Percentiles rank a stretch among this genome's conserved stretches.
Evolutionary conservation across 1,139 yeast species (phyloP).

Genomic region (Kodamaea ohmeri): DNA sequence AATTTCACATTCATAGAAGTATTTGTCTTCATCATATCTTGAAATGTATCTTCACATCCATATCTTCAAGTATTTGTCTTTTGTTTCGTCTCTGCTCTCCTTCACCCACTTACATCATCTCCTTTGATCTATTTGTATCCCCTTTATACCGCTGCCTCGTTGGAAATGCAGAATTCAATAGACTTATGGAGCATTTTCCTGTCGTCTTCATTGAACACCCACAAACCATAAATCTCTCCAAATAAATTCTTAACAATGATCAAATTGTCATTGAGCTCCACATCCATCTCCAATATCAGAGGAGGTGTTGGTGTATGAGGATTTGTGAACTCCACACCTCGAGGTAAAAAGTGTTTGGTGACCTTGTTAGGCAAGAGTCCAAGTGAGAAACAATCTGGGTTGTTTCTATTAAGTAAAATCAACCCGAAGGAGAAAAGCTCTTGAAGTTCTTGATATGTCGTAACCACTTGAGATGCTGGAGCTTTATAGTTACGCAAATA

Average conservation of each 20-base stretch:
- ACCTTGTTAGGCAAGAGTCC: conserved; percentile 68
- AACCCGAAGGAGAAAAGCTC: conserved; percentile 72
- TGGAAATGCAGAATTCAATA: conserved; percentile 54
- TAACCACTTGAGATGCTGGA: conserved; percentile 22
- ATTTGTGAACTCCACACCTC: conserved; percentile 30
- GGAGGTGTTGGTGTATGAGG: conserved; percentile 5
- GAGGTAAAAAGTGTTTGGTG: conserved; percentile 41
- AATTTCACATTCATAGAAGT: too few species aligned
- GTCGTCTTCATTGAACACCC: conserved; percentile 82
- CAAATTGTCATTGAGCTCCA: conserved; percentile 75
- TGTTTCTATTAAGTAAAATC: conserved; percentile 69
- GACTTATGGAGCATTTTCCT: conserved; percentile 60
- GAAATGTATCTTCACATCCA: too few species aligned
- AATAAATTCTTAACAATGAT: conserved; percentile 73
- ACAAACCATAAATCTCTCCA: conserved; percentile 82
- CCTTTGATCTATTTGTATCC: too few species aligned
- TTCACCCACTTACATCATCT: background rate
- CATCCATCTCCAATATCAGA: conserved; percentile 55
- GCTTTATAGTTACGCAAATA: conserved; percentile 59
- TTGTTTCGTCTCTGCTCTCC: too few species aligned
- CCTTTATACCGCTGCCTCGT: conserved; percentile 20
- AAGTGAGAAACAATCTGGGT: conserved; percentile 74
- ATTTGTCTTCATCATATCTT: too few species aligned
- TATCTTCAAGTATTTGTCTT: too few species aligned
- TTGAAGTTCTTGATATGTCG: conserved; percentile 40